Evolutionary conservation across 1,284 basidiomycete species (phyloP), one percentile per base, ranked within the genome.

Genomic region (Cryptococcus maquisensis): DNA sequence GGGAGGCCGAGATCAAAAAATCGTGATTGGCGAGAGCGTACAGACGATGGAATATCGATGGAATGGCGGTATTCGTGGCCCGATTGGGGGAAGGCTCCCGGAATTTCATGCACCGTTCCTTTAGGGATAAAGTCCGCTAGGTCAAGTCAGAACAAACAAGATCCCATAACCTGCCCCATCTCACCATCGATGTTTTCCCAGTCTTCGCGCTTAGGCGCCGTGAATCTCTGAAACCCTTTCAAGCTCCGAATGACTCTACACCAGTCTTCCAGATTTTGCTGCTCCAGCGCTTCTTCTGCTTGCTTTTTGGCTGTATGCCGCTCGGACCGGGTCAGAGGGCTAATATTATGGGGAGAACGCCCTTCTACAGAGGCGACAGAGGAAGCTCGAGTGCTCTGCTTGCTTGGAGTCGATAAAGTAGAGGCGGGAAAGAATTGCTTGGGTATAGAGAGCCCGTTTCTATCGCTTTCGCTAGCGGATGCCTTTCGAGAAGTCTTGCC

Each of bases 341-440:
- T 32, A 10, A 10, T 32, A 10, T 32, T 10, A 10, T 8, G 28
- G 10, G 28, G 28, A 32, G 28, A 32, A 6, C 7, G 10, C 28
- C 28, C 28, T 18, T 18, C 39, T 26, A 26, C 42, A 15, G 62
- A 61, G 2, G 54, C 56, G 26, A 59, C 39, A 1, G 61, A 63
- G 15, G 61, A 49, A 26, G 56, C 43, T 35, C 56, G 54, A 18
- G 54, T 50, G 16, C 24, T 43, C 15, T 35, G n/a, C 26, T 40
- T 51, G 2, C 1, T 85, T 86, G 13, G 83, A 80, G 81, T 82
- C 82, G 2, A 82, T 82, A 2, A 23, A 13, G 32, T 10, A 28
- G 47, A 38, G 12, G 16, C 36, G 20, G 47, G 18, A 4, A 18
- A 5, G 23, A 46, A 24, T 10, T 4, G 7, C 8, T 16, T 8